Base-by-base conservation (phyloP, 2,329 filamentous ascomycete genomes). In the Trichoderma koningiopsis region DNA sequence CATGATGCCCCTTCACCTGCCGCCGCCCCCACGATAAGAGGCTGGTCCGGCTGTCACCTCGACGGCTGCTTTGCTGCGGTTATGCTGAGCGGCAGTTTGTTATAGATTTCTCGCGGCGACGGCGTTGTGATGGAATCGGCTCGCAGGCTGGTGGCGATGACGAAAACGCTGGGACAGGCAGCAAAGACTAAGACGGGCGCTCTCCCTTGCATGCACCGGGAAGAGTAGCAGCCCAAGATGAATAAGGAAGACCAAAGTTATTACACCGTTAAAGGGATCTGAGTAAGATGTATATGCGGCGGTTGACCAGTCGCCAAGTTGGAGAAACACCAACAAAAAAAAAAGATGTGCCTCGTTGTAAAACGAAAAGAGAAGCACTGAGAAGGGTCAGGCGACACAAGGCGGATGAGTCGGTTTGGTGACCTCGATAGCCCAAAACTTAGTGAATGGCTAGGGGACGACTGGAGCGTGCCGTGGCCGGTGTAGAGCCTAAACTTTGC, bases 1-100 rank as follows among this genome's bases (percentile, higher is more conserved):
- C 81, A 83, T 83, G 62, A 61, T 74, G 72, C 74, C 72, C 74
- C 76, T 75, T 76, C 74, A 72, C 74, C 76, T 75, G 72, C 78
- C 76, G 73, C 75, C 77, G 70, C 77, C 79, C 64, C 76, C 77
- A 75, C 74, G 73, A 75, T 71, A 59, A 67, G 52, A 43, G 40
- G 61, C 47, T 49, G 68, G 68, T 59, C 67, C 33, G 60, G 66
- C 33, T 22, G 66, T 60, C 53, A 71, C 62, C 68, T 68, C 57
- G 52, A 52, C 37, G 13, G 27, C 29, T 61, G 52, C 35, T 16
- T n/a, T 29, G 16, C 29, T 52, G 55, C 53, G 47, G 55, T 11
- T 29, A 40, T 27, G 64, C 37, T 59, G 64, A 43, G 22, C 29
- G 53, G 55, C 64, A 29, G 14, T 49, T 57, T 67, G 11, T 29